Base-by-base conservation (phyloP, 163 green algal genomes). In the Smithsoniella earleae region DNA sequence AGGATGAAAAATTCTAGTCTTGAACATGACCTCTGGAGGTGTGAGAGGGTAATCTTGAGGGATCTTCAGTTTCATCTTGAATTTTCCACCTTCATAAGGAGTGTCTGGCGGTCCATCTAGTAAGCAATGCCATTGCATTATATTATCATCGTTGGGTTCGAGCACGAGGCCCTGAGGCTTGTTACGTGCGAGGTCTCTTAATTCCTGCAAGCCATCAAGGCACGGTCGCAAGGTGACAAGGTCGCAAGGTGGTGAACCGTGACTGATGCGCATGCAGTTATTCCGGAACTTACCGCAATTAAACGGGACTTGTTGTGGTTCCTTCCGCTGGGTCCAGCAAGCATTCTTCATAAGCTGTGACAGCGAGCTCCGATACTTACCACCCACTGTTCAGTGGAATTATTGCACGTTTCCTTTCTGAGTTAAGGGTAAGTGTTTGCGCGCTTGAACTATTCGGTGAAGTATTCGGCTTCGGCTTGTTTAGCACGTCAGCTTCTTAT, bases 1-100 rank as follows among this genome's bases (percentile, higher is more conserved):
- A 4, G 93, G 93, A 55, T 98, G 93, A 82, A 98, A 98, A 33
- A 98, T 94, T 4, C 88, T 89, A 22, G 93, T 98, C 10, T 77
- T 74, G 81, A 89, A 98, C n/a, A 78, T 80, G 20, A 94, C 88
- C 10, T 75, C 73, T 0, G 93, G 93, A 0, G 93, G 86, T 27
- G 89, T 82, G 20, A 97, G 77, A 0, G 93, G 93, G 77, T 98
- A 98, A 72, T 93, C 80, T 73, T 96, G 84, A 2, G 93, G 93
- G 3, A 98, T 88, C 1, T 75, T 86, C 6, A 98, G 85, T 0
- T 63, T 66, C 4, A 98, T 80, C 64, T 90, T 80, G 85, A 97
- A 98, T 0, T 44, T 77, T 6, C 92, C 91, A 4, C 86, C 87
- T 31, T 91, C 85, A 76, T 89, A 98, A 0, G 93, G 91, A 0